Base-by-base conservation (phyloP, 768 basidiomycete species). In the Pilatotrama ljubarskyi region DNA sequence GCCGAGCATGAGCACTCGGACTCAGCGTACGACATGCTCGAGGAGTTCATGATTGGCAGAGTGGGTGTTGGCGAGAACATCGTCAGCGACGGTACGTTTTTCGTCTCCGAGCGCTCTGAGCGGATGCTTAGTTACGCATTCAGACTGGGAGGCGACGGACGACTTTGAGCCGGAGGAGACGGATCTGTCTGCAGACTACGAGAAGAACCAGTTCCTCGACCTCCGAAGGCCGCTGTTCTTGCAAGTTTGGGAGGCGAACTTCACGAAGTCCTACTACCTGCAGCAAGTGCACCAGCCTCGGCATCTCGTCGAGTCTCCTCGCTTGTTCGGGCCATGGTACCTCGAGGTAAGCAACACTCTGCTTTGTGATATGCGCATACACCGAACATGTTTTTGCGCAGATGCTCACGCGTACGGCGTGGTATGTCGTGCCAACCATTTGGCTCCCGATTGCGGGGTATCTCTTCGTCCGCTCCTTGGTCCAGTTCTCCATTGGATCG, bases 261-360 rank as follows among this genome's bases (percentile, higher is more conserved):
- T 91, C 70, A 92, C 91, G 70, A 99, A 99, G 79, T 84, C 90
- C 3, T 98, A 95, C 73, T 99, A 99, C 71, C 79, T 99, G 50
- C 84, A 93, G 67, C 97, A 99, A 73, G 92, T 99, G 0, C 97
- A 99, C 73, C 95, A 98, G 72, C 96, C 97, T 1, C 84, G 97
- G 42, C 95, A 95, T 72, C 74, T 95, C 52, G 74, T 84, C 7
- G 81, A 92, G 51, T 87, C 91, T 17, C 95, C 95, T 2, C 86
- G 93, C 64, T 77, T 99, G 59, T 98, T 99, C 71, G 91, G 88
- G 13, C 85, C 89, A 1, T 77, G 82, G 41, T 80, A 86, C 58
- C 85, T 97, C 32, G 96, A 99, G 83, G 90, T 87, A 59, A 37
- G 77, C 69, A 36, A 25, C 1, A 24, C 46, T 24, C 55, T 42